Evolutionary conservation across 2,329 filamentous ascomycete species (phyloP).

Genomic region (Cordyceps cateniannulata): DNA sequence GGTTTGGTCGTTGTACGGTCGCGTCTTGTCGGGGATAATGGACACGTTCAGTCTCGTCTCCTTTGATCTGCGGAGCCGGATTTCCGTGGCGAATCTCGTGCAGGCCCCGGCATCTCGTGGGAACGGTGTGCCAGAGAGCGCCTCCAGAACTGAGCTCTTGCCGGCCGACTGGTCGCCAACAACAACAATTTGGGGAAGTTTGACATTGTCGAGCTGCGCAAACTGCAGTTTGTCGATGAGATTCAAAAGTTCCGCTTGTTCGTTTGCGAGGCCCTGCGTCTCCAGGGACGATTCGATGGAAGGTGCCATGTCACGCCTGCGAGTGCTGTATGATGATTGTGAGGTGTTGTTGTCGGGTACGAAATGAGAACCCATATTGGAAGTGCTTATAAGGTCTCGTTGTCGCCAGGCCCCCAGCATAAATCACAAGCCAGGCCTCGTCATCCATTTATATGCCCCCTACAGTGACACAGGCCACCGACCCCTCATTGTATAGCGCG

Average conservation of each 20-base stretch:
- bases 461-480: background rate
- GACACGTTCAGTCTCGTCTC: slow-evolving; percentile 41
- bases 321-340: slow-evolving; percentile 11
- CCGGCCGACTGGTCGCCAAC: slow-evolving; percentile 59
- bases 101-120: slow-evolving; percentile 54
- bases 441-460: slow-evolving; percentile 3
- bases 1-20: slow-evolving; percentile 40
- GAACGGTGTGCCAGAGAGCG: slow-evolving; percentile 56
- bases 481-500: background rate
- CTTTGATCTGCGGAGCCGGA: slow-evolving; percentile 44
- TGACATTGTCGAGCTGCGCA: slow-evolving; percentile 44
- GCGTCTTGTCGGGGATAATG: slow-evolving; percentile 48
- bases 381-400: background rate
- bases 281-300: slow-evolving; percentile 43
- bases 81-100: slow-evolving; percentile 56
- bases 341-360: slow-evolving; percentile 1
- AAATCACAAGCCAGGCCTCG: slow-evolving; percentile 4
- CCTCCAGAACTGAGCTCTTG: slow-evolving; percentile 58
- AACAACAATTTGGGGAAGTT: slow-evolving; percentile 56
- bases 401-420: background rate
- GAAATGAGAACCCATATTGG: slow-evolving; percentile 3
- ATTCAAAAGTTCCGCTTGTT: slow-evolving; percentile 51
- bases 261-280: slow-evolving; percentile 43
- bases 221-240: slow-evolving; percentile 50
- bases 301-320: slow-evolving; percentile 28